Conservation (phyloP, 2,329 filamentous ascomycete genomes). For the Aureobasidium melanogenum region DNA sequence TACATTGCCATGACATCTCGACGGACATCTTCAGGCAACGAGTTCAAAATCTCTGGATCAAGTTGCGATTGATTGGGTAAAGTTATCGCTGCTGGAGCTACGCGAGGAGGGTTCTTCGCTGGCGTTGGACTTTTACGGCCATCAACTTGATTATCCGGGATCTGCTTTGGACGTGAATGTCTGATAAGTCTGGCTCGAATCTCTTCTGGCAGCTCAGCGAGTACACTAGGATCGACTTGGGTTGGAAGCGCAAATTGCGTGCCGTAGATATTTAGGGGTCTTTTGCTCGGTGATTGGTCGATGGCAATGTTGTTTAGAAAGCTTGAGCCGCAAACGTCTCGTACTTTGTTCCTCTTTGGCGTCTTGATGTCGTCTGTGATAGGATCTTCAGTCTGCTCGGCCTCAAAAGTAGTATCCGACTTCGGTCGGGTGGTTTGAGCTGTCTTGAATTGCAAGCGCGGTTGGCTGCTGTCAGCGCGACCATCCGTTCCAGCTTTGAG, state of each 20-base stretch:
- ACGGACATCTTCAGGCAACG: constrained; percentile 77
- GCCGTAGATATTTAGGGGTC: constrained; percentile 67
- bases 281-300: constrained; percentile 46
- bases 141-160: not conserved
- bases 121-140: not conserved
- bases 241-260: constrained; percentile 88
- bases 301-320: constrained; percentile 30
- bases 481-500: constrained; percentile 53
- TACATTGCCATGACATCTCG: constrained; percentile 75
- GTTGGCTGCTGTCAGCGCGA: constrained; percentile 63
- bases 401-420: not conserved
- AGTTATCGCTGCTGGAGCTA: constrained; percentile 22
- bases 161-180: constrained; percentile 30
- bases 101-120: not conserved
- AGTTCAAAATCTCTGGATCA: constrained; percentile 74
- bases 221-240: constrained; percentile 70
- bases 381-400: constrained; percentile 26
- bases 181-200: constrained; percentile 68
- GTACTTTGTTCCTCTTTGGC: constrained; percentile 23
- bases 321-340: constrained; percentile 21
- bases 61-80: constrained; percentile 64
- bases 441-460: constrained; percentile 62
- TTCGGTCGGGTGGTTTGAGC: constrained; percentile 32
- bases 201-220: constrained; percentile 75
- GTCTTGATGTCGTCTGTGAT: constrained; percentile 40